Evolutionary conservation across 2,329 filamentous ascomycete genomes (phyloP).

Genomic region (Pseudocercospora crystallina): DNA sequence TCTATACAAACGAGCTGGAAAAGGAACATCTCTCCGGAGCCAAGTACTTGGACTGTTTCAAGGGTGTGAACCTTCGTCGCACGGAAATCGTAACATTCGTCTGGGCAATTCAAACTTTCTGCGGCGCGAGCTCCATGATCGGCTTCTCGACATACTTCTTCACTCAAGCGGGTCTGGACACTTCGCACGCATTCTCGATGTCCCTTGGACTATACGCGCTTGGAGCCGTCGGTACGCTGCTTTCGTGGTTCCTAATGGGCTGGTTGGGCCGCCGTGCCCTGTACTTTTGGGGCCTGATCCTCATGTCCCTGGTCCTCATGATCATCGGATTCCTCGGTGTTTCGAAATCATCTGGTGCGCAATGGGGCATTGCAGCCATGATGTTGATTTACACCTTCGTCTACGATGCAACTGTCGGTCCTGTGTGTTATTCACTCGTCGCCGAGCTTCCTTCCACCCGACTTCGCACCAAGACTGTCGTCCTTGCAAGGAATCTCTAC

Average conservation of each 20-base stretch:
- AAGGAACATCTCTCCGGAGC: slow-evolving; percentile 49
- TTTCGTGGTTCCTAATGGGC: slow-evolving; percentile 38
- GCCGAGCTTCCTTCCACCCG: slow-evolving; percentile 32
- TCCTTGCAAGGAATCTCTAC: slow-evolving; percentile 33
- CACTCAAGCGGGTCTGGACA: slow-evolving; percentile 40
- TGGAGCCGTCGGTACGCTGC: slow-evolving; percentile 28
- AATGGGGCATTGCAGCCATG: slow-evolving; percentile 32
- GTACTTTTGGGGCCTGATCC: slow-evolving; percentile 34
- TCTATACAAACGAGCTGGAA: slow-evolving; percentile 56
- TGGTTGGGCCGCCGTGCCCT: slow-evolving; percentile 42
- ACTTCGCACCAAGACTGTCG: slow-evolving; percentile 31
- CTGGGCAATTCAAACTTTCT: slow-evolving; percentile 12
- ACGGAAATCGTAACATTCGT: slow-evolving; percentile 40
- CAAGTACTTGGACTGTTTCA: slow-evolving; percentile 55
- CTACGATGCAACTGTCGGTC: slow-evolving; percentile 34
- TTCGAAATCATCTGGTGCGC: slow-evolving; percentile 13
- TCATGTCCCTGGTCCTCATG: slow-evolving; percentile 23
- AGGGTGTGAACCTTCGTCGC: slow-evolving; percentile 49
- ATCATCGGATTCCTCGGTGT: slow-evolving; percentile 29
- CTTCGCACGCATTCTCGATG: slow-evolving; percentile 38
- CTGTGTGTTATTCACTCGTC: slow-evolving; percentile 33
- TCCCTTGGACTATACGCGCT: slow-evolving; percentile 34
- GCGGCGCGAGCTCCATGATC: slow-evolving; percentile 15
- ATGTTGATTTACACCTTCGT: slow-evolving; percentile 32
- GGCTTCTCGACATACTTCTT: slow-evolving; percentile 38